Evolutionary conservation across 176 grass and related monocot genomes (phyloP).

Genomic region (Eleusine coracana): DNA sequence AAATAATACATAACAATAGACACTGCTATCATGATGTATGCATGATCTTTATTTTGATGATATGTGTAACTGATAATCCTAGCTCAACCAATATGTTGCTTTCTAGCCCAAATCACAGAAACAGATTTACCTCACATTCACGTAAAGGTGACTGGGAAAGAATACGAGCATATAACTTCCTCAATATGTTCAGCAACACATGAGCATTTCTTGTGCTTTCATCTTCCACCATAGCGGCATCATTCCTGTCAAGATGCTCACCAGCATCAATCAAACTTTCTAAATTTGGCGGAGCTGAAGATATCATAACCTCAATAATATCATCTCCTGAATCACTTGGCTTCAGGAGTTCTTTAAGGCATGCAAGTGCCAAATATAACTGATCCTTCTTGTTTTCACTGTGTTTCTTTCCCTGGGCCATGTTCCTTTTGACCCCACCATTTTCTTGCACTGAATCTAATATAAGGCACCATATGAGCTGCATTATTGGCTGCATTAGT

Average conservation of each 20-base stretch:
- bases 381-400: constrained; percentile 64
- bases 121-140: constrained; percentile 79
- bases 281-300: constrained; percentile 45
- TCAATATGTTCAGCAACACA: constrained; percentile 59
- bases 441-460: constrained; percentile 56
- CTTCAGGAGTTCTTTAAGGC: constrained; percentile 65
- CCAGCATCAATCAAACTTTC: constrained; percentile 38
- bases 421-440: constrained; percentile 52
- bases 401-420: constrained; percentile 59
- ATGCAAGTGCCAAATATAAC: constrained; percentile 63
- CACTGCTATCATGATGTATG: neutral
- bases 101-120: constrained; percentile 25
- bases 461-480: constrained; percentile 64
- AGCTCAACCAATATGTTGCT: constrained; percentile 24
- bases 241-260: constrained; percentile 30
- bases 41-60: constrained; percentile 32
- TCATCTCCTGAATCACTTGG: constrained; percentile 60
- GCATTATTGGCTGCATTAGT: constrained; percentile 62
- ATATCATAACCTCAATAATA: constrained; percentile 55
- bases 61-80: neutral
- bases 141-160: constrained; percentile 61
- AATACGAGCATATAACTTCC: constrained; percentile 57
- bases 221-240: constrained; percentile 20
- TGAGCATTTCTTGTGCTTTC: constrained; percentile 35
- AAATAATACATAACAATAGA: constrained; percentile 31